Conservation (phyloP, 1,284 basidiomycete genomes). For the Irpex lacteus region DNA sequence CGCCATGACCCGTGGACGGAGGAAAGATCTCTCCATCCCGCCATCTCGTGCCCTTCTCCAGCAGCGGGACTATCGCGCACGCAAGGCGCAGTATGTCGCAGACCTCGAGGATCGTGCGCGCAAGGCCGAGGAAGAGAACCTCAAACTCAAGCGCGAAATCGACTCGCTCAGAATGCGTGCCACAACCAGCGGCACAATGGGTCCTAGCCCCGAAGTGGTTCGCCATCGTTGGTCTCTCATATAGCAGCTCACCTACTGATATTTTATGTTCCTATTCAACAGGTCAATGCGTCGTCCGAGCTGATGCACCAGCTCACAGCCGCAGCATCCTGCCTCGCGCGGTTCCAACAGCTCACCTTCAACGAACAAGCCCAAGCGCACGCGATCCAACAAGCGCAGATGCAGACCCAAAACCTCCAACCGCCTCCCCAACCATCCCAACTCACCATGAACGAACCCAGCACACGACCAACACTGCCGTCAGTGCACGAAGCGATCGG, state of each 20-base stretch:
- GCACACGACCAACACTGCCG: conserved; percentile 16
- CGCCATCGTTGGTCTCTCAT: conserved; percentile 17
- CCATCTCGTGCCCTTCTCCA: conserved; percentile 42
- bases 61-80: conserved; percentile 63
- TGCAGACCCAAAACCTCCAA: conserved; percentile 32
- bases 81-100: conserved; percentile 53
- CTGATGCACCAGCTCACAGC: conserved; percentile 46
- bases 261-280: background rate
- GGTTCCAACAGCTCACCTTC: conserved; percentile 32
- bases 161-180: conserved; percentile 26
- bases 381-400: conserved; percentile 29
- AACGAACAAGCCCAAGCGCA: conserved; percentile 20
- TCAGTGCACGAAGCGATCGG: conserved; percentile 7
- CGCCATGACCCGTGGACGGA: conserved; percentile 59
- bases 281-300: conserved; percentile 50
- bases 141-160: conserved; percentile 45
- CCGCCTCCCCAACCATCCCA: conserved; percentile 24
- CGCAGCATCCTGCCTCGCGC: conserved; percentile 44
- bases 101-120: conserved; percentile 54
- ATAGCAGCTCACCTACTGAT: background rate
- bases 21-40: conserved; percentile 57
- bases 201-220: conserved; percentile 42
- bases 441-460: conserved; percentile 17
- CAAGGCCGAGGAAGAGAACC: conserved; percentile 53
- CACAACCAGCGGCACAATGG: conserved; percentile 11